These are phyloP conservation scores for Pterulicium gracile DNA, from an alignment of 1,284 basidiomycete genomes.

Conservation along the genomic window DNA sequence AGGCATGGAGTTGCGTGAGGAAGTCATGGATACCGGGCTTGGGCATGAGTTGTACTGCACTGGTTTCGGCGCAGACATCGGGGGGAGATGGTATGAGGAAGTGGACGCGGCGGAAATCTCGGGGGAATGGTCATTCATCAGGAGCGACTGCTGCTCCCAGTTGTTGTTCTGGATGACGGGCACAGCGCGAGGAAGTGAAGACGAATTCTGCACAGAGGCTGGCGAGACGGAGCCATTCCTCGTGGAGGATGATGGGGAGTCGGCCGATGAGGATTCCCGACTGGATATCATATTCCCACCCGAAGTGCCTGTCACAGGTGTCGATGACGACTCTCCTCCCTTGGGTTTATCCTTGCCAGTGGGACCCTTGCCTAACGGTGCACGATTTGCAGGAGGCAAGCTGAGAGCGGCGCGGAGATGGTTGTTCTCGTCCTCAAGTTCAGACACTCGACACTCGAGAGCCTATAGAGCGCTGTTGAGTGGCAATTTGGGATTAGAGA, in stretches of 20 bases:
- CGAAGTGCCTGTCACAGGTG: constrained; percentile 11
- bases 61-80: constrained; percentile 26
- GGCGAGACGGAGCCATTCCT: constrained; percentile 32
- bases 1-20: constrained; percentile 26
- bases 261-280: constrained; percentile 36
- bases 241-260: constrained; percentile 26
- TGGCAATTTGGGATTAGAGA: constrained; percentile 27
- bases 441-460: constrained; percentile 71
- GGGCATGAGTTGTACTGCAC: constrained; percentile 25
- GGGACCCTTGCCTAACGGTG: constrained; percentile 66
- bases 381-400: constrained; percentile 64
- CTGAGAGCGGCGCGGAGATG: constrained; percentile 66
- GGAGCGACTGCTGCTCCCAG: constrained; percentile 47
- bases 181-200: constrained; percentile 21
- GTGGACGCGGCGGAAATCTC: constrained; percentile 23
- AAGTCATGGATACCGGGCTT: constrained; percentile 21
- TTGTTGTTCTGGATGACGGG: constrained; percentile 36
- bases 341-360: constrained; percentile 76
- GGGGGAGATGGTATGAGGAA: constrained; percentile 29
- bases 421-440: constrained; percentile 79
- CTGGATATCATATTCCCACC: constrained; percentile 23
- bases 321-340: constrained; percentile 18
- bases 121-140: constrained; percentile 39
- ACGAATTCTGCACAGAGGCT: constrained; percentile 17
- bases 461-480: constrained; percentile 39